Conservation (phyloP, 1,139 yeast species). For the Yamadazyma mexicana region DNA sequence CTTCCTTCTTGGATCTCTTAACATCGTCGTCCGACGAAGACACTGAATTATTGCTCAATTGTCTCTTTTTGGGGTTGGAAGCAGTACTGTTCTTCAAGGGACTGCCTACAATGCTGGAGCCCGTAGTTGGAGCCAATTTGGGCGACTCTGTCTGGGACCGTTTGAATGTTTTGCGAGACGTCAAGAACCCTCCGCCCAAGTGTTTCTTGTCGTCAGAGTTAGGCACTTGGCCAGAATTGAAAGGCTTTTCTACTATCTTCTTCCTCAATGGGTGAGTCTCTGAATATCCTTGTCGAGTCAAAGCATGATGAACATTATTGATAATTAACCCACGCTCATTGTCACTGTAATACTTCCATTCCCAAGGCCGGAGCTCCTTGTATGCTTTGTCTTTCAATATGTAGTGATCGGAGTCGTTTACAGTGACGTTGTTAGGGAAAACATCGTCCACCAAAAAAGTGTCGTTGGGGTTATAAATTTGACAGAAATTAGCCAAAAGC, state of each 20-base stretch:
- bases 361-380: conserved; percentile 44
- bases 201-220: conserved; percentile 1
- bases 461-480: conserved; percentile 33
- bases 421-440: conserved; percentile 24
- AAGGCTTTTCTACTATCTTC: conserved; percentile 26
- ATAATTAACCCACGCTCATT: conserved; percentile 34
- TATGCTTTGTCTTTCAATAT: conserved; percentile 44
- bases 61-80: conserved; percentile 9
- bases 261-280: conserved; percentile 47
- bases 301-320: conserved; percentile 37
- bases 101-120: background rate
- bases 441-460: conserved; percentile 33
- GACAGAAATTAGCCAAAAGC: conserved; percentile 16
- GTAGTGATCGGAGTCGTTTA: conserved; percentile 7
- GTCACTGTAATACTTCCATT: conserved; percentile 34
- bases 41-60: conserved; percentile 14
- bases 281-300: conserved; percentile 45
- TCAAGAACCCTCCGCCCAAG: conserved; percentile 20
- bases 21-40: conserved; percentile 19
- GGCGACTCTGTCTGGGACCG: conserved; percentile 17
- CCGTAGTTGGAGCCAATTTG: conserved; percentile 5
- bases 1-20: conserved; percentile 16
- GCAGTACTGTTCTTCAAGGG: conserved; percentile 6
- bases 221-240: no score
- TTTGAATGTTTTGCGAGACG: conserved; percentile 15